These are phyloP conservation scores for Xylaria castorea DNA, from an alignment of 495 filamentous ascomycete genomes.

Conservation along the genomic window DNA sequence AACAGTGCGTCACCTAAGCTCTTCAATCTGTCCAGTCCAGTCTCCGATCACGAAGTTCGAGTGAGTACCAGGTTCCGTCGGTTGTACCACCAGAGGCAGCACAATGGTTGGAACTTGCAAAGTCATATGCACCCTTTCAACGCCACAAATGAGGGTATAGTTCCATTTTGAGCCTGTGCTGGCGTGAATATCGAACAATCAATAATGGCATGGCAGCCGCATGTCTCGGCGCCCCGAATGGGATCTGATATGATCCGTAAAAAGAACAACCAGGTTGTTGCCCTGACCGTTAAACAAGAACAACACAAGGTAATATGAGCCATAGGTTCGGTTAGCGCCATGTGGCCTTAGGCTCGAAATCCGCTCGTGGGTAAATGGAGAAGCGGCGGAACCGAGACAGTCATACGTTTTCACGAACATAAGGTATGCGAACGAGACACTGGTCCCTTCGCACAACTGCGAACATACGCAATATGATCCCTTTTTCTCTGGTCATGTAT, in stretches of 20 bases:
- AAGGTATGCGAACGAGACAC: not conserved
- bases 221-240: conserved; percentile 1
- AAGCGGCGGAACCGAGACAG: not conserved
- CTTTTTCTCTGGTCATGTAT: not conserved
- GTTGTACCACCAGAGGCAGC: not conserved
- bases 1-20: not conserved
- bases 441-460: not conserved
- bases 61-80: not conserved
- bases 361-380: not conserved
- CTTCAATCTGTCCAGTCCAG: not conserved
- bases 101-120: not conserved
- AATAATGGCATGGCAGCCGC: no score
- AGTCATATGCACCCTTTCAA: not conserved
- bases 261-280: not conserved
- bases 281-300: not conserved
- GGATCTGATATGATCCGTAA: not conserved
- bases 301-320: not conserved
- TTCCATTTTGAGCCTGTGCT: not conserved
- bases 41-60: not conserved
- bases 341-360: not conserved
- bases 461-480: not conserved
- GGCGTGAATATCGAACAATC: not conserved
- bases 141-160: not conserved
- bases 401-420: not conserved
- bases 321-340: conserved; percentile 6